Evolutionary conservation across 2,329 filamentous ascomycete species (phyloP), one percentile per base, ranked within the genome.

Genomic region (Lomentospora prolificans): DNA sequence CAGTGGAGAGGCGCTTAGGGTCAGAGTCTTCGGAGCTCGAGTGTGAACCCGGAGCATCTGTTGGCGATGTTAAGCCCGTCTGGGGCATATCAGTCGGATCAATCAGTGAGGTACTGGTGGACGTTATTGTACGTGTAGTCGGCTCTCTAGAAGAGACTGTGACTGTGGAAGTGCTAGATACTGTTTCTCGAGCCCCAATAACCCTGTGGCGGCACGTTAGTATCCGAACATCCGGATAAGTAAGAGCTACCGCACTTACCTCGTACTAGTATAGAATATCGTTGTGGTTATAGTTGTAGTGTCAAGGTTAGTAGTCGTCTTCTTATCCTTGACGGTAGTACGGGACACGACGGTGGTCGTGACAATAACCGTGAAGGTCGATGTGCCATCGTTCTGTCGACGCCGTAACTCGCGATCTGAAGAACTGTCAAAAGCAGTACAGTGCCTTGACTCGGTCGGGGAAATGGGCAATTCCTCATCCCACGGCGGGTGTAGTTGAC

Each of bases 191-290:
- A 5, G 52, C 52, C 4, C 52, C 52, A 10, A 55, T 12, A 28
- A 55, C 52, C n/a, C 52, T 55, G 27, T 33, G 25, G 8, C 8
- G 5, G n/a, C 9, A 6, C 22, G 39, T 55, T 48, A 55, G 52
- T 22, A 30, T 2, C 12, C 22, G 14, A 39, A 3, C 33, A 25
- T 19, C 30, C 3, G 7, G 9, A 3, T 12, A 27, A 17, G 12
- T 5, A n/a, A 10, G 6, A 14, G 30, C 8, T 22, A 19, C n/a
- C 14, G 7, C 12, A 39, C 51, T 7, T 19, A 55, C 52, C 39
- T 55, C 4, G 52, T 55, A 10, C 52, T 55, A 6, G 52, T 48
- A 22, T 55, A 44, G n/a, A 17, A 55, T n/a, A 55, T 55, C 14
- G 52, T 55, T 9, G 33, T 55, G 3, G 36, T 48, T 10, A 48